Evolutionary conservation across 345 rosid species (phyloP), one percentile per base, ranked within the genome.

Genomic region (Trapa bicornis): DNA sequence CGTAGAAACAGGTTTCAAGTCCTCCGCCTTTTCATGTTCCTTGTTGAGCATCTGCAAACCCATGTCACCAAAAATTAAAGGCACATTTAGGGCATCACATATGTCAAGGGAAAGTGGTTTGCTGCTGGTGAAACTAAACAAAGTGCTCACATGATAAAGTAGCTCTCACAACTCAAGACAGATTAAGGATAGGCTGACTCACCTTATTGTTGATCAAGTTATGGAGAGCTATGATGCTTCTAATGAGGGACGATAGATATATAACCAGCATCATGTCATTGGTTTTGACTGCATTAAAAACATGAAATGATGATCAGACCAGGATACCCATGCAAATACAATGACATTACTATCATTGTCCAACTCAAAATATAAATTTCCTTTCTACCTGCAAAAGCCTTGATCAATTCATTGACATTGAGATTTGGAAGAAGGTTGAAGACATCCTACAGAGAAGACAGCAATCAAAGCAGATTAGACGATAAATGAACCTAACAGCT

Each of bases 141-240:
- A 50, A 50, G 15, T 17, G 17, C 17, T 17, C 6, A 50, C 6
- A 15, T n/a, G 56, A 35, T 35, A 61, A 10, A 4, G 14, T 7
- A 35, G 17, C 15, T 61, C 41, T 61, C 5, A 15, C 15, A 2
- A 45, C 48, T 45, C 43, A 2, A 45, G 48, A 33, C 36, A 47
- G 64, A 54, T 50, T 14, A 16, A 60, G 37, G 38, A 32, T 32
- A 58, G 63, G 38, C 38, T 32, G 33, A 60, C 72, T 65, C 45
- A 90, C 98, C 94, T 93, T 93, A 80, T 93, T 87, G 77, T 84
- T 90, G 80, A 93, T 93, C 92, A 90, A 82, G 84, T 90, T 90
- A 77, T 93, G 97, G 48, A 93, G 90, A 0, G 98, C 98, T 50
- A 93, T 86, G 43, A 87, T 91, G 71, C 94, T 87, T 65, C 94